Percentiles rank a stretch among this genome's conserved stretches.
phyloP scores from a whole-genome alignment of 129 eudicot species.

The Centaurea solstitialis region DNA sequence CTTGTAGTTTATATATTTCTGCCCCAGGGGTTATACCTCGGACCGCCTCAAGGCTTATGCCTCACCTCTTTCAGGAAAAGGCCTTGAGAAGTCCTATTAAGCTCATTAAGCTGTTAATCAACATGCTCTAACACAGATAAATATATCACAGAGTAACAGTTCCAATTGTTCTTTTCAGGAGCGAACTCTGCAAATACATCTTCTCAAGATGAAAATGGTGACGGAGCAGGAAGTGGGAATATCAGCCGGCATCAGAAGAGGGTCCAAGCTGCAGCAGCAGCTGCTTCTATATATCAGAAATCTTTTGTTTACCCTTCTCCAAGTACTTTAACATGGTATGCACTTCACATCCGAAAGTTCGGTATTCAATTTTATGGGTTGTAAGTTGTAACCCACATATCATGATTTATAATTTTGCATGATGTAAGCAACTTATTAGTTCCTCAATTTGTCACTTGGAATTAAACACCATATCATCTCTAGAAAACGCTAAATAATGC shows the following conservation, averaged over 20 bases:
- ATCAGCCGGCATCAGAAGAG: slow-evolving; percentile 70
- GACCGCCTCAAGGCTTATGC: too few relatives aligned
- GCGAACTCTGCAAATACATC: slow-evolving; percentile 49
- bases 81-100: too few relatives aligned
- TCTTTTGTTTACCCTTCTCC: slow-evolving; percentile 91
- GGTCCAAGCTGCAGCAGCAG: slow-evolving; percentile 90
- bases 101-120: too few relatives aligned
- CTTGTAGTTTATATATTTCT: too few relatives aligned
- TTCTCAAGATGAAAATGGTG: slow-evolving; percentile 57
- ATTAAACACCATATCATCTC: background rate
- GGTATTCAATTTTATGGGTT: background rate
- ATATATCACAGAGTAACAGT: background rate
- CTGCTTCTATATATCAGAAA: slow-evolving; percentile 82
- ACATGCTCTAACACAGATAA: background rate
- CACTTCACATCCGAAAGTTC: background rate
- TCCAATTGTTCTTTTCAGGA: slow-evolving; percentile 40
- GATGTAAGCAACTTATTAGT: background rate
- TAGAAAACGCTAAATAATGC: background rate
- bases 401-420: background rate
- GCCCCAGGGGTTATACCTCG: too few relatives aligned
- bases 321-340: slow-evolving; percentile 64
- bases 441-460: background rate
- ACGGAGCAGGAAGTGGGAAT: slow-evolving; percentile 41
- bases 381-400: background rate
- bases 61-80: too few relatives aligned